phyloP scores from a whole-genome alignment of 805 yeast species.

The Saccharomycopsis sp. region DNA sequence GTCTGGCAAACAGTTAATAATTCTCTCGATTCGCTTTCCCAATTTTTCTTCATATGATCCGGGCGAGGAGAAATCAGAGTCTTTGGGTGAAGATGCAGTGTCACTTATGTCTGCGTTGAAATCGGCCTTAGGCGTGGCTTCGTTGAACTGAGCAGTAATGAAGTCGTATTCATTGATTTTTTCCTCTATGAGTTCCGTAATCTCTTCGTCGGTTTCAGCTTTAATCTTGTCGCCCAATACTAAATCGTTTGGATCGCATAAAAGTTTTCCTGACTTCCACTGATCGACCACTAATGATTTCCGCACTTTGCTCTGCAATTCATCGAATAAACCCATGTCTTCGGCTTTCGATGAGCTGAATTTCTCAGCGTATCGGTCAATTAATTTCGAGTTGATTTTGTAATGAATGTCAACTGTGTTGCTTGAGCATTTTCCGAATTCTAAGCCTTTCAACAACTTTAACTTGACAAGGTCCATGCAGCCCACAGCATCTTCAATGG shows the following conservation, averaged over 20 bases:
- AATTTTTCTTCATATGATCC: conserved; percentile 25
- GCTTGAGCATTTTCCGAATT: conserved; percentile 47
- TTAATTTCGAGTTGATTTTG: conserved; percentile 27
- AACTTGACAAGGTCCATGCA: conserved; percentile 68
- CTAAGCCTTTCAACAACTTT: conserved; percentile 57
- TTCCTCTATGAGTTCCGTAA: conserved; percentile 34
- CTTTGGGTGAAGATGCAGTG: too few species aligned
- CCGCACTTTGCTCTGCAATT: conserved; percentile 3
- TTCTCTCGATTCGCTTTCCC: conserved; percentile 35
- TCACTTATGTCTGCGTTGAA: conserved; percentile 37
- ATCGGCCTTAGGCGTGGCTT: conserved; percentile 40
- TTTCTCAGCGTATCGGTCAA: background rate
- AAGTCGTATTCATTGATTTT: conserved; percentile 37
- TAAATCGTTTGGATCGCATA: conserved; percentile 21
- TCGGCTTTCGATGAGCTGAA: background rate
- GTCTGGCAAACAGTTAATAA: conserved; percentile 47
- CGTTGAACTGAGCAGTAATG: conserved; percentile 22
- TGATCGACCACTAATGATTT: conserved; percentile 30
- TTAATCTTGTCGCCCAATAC: conserved; percentile 31
- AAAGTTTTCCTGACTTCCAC: conserved; percentile 25
- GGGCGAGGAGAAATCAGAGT: background rate
- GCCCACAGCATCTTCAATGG: conserved; percentile 76
- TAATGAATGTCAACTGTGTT: conserved; percentile 33
- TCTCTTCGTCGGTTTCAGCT: conserved; percentile 53
- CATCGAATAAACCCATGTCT: background rate